phyloP scores from a whole-genome alignment of 2,329 filamentous ascomycete genomes.

The Hymenoscyphus infarciens region DNA sequence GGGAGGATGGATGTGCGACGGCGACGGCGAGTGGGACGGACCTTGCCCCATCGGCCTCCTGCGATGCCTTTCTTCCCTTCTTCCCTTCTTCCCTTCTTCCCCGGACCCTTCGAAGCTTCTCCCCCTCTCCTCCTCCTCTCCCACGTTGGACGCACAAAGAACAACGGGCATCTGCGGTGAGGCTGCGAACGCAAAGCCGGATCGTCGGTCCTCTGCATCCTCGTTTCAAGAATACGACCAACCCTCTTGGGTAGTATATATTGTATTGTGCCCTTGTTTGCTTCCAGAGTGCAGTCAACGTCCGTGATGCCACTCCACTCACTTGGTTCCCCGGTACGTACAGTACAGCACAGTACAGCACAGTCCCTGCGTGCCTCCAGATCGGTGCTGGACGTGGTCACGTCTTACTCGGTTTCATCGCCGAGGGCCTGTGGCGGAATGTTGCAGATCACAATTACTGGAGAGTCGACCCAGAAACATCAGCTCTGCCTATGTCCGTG shows the following conservation, averaged over 20 bases:
- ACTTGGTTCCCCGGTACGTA: neutral
- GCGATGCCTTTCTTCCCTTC: neutral
- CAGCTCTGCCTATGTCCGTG: neutral
- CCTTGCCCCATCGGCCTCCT: neutral
- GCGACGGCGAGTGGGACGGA: neutral
- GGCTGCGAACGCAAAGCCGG: neutral
- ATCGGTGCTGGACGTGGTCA: constrained; percentile 2
- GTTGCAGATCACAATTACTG: constrained; percentile 3
- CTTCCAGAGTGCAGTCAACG: neutral
- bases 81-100: neutral
- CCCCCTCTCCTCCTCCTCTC: neutral
- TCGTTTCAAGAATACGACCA: neutral
- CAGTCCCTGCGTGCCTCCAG: neutral
- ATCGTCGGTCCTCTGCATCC: neutral
- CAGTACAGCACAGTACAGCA: neutral
- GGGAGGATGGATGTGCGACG: neutral
- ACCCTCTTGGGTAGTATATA: neutral
- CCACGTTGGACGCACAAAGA: neutral
- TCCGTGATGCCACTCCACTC: neutral
- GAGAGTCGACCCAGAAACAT: neutral
- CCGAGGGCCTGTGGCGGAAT: neutral
- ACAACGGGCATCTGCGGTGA: neutral
- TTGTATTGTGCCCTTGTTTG: neutral
- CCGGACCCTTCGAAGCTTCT: neutral
- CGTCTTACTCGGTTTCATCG: neutral